Percentiles rank a stretch among this genome's conserved stretches.
Evolutionary conservation across 2,329 filamentous ascomycete species (phyloP).

Genomic region (Scortechinia acanthostroma): DNA sequence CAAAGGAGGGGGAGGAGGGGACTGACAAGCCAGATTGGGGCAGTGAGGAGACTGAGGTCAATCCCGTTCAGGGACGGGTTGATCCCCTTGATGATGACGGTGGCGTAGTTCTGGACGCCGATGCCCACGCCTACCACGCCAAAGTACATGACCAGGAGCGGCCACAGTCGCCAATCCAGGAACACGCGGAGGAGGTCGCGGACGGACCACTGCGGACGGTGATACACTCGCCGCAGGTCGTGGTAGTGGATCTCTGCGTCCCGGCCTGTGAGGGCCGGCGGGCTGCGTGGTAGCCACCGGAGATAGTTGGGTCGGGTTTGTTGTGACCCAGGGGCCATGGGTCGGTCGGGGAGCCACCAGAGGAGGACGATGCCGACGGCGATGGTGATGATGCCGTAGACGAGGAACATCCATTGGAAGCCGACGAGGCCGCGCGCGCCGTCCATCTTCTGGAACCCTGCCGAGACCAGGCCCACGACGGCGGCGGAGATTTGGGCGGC

Average conservation of each 20-base stretch:
- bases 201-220: conserved; percentile 65
- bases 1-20: conserved; percentile 6
- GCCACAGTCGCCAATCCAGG: conserved; percentile 83
- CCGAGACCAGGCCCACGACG: conserved; percentile 81
- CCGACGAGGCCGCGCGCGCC: conserved; percentile 69
- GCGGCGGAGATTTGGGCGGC: conserved; percentile 83
- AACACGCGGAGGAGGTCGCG: conserved; percentile 66
- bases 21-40: conserved; percentile 84
- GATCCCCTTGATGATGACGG: conserved; percentile 76
- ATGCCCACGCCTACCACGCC: conserved; percentile 89
- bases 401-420: conserved; percentile 86
- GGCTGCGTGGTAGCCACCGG: conserved; percentile 61
- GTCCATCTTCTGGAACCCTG: conserved; percentile 88
- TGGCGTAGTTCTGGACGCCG: conserved; percentile 80
- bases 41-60: conserved; percentile 74
- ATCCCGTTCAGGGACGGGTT: conserved; percentile 67
- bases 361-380: conserved; percentile 67
- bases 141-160: conserved; percentile 84
- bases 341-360: conserved; percentile 87
- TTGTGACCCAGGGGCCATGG: conserved; percentile 58
- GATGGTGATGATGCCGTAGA: conserved; percentile 74
- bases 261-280: conserved; percentile 67
- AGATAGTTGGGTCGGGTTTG: conserved; percentile 40
- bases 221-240: conserved; percentile 75
- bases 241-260: conserved; percentile 79